Percentiles rank a stretch among this genome's conserved stretches.
Conservation (phyloP, 805 yeast genomes). For the Hanseniaspora taiwanica region DNA sequence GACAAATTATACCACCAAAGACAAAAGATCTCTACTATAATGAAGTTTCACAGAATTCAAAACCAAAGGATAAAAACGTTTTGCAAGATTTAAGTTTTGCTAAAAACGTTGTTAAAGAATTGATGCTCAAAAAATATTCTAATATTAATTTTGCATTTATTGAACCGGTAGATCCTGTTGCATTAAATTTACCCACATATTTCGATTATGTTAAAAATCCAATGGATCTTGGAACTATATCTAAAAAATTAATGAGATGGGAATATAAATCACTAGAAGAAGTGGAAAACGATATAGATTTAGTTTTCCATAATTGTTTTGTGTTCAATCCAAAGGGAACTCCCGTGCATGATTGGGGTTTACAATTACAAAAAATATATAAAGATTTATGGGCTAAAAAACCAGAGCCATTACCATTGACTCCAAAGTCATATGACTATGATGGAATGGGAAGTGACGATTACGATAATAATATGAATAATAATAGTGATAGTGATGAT, state of each 20-base stretch:
- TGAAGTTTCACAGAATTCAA: conserved; percentile 35
- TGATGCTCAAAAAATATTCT: conserved; percentile 71
- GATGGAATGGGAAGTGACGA: conserved; percentile 11
- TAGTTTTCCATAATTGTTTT: conserved; percentile 82
- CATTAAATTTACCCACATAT: conserved; percentile 84
- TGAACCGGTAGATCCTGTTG: conserved; percentile 91
- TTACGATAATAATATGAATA: conserved; percentile 20
- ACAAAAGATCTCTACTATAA: conserved; percentile 80
- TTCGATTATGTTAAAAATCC: conserved; percentile 78
- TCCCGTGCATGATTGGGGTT: conserved; percentile 93
- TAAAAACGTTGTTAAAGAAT: conserved; percentile 67
- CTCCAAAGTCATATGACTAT: conserved; percentile 38
- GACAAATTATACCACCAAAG: conserved; percentile 93
- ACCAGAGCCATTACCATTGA: conserved; percentile 34
- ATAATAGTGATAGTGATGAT: conserved; percentile 29
- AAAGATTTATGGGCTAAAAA: conserved; percentile 80
- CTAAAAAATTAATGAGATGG: conserved; percentile 68
- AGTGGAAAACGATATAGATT: conserved; percentile 68
- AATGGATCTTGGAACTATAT: conserved; percentile 86
- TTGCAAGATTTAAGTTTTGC: conserved; percentile 85
- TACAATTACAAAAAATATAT: conserved; percentile 72
- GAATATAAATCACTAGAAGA: conserved; percentile 82
- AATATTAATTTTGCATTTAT: conserved; percentile 80
- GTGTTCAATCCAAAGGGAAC: conserved; percentile 93
- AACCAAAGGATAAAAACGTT: conserved; percentile 84